Base-by-base conservation (phyloP, 164 flowering plant species). In the Vitis amurensis region DNA sequence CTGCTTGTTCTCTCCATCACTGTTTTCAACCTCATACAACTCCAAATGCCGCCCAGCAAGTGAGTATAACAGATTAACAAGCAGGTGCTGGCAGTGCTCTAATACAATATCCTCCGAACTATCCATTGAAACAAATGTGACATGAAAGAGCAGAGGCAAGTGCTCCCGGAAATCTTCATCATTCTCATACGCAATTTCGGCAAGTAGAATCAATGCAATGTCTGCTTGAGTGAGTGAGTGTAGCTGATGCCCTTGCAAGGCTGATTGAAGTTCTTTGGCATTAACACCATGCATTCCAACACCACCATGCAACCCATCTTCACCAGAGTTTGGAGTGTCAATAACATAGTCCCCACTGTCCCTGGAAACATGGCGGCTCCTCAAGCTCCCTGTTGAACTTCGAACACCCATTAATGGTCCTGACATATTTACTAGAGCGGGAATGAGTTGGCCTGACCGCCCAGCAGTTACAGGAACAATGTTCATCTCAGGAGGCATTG, bases 81-180 rank as follows among this genome's bases (percentile, higher is more conserved):
- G 95, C 78, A 96, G 83, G 68, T 93, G 98, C 84, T 96, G 99
- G 81, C 97, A 96, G 77, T 96, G 99, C 77, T 89, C 95, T 14
- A 96, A 82, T 57, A 96, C 99, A 48, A 96, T 93, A 71, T 93
- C 99, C 73, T 96, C 99, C 11, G 99, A 96, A 67, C 98, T 95
- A 77, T 95, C 99, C 99, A 95, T 95, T 15, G 99, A 95, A 70
- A 95, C 99, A 85, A 95, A 93, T 3, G 88, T 93, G 51, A 93
- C 98, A 66, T 95, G 99, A 71, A 95, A 95, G 49, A 95, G 94
- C 73, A 95, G 79, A 50, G 99, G 99, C 74, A 95, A 72, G 80
- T 95, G 94, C 73, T 89, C 94, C 0, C 98, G 89, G 62, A 95
- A 95, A 77, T 95, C 99, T 76, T 95, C 99, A 79, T 95, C 99